Evolutionary conservation across 1,139 yeast species (phyloP), one percentile per base, ranked within the genome.

Genomic region (Yarrowia galli): DNA sequence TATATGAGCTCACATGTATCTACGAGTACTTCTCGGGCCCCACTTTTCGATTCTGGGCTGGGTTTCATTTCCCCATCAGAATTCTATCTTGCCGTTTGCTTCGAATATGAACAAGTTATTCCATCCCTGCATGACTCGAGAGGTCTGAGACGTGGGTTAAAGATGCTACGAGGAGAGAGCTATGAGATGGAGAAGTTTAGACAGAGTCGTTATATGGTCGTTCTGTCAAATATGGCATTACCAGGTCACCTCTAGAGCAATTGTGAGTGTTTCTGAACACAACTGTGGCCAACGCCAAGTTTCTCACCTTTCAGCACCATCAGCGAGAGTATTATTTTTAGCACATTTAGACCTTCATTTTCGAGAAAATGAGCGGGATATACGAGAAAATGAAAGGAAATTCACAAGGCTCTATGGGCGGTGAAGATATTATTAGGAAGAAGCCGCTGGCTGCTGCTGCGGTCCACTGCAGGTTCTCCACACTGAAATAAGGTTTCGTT

Each of bases 381-480:
- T 38, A n/a, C 43, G 43, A n/a, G 10, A 40, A 40, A n/a, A 28
- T 3, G 1, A 10, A 28, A 28, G 9, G 32, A 28, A 28, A 40
- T 8, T 7, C 20, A 7, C 43, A 40, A 40, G 9, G 22, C 13
- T 10, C 15, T n/a, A 18, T 3, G 20, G 20, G 10, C 6, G 8
- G 40, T 28, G 32, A 28, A 16, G 16, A 36, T 36, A 36, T 35
- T 35, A 35, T 35, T 9, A 35, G 15, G 36, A 9, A 10, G n/a
- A 40, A 40, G 43, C n/a, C 43, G 43, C 43, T 40, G 43, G 43
- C 6, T n/a, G 22, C 28, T 28, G 32, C 32, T 28, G 32, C 32
- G 32, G 32, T 28, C 9, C 32, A 28, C 32, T 45, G 48, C 48
- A 45, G 48, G 28, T 45, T 45, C 48, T 45, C 48, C 48, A 45